A percentile compares a stretch with the other conserved stretches of the same genome.
Conservation (phyloP, 176 grass and related monocot genomes). For the Eremochloa ophiuroides region DNA sequence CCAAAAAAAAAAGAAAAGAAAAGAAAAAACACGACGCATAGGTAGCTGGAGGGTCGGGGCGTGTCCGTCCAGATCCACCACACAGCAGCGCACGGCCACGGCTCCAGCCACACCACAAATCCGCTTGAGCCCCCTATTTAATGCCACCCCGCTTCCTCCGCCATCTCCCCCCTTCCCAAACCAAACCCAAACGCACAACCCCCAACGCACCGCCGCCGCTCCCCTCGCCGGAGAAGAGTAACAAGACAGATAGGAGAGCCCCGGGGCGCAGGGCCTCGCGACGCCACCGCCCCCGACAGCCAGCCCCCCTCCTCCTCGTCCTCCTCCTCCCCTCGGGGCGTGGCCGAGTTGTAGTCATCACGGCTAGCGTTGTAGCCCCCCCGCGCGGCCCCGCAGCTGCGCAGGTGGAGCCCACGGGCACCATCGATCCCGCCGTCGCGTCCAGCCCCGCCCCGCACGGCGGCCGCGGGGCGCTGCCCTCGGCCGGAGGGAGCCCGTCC, state of each 20-base stretch:
- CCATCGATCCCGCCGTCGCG: conserved; percentile 25
- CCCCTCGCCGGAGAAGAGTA: conserved; percentile 18
- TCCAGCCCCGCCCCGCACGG: conserved; percentile 78
- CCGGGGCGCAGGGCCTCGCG: not conserved
- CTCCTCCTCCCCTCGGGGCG: not conserved
- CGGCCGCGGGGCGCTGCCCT: conserved; percentile 89
- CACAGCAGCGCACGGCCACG: not conserved
- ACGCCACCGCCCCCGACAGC: too few relatives aligned
- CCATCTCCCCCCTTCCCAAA: not conserved
- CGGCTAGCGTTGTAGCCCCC: conserved; percentile 82
- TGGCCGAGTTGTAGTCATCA: conserved; percentile 63
- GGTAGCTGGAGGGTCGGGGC: too few relatives aligned
- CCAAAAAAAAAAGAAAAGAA: too few relatives aligned
- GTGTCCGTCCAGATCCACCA: conserved; percentile 14
- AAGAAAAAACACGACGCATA: too few relatives aligned
- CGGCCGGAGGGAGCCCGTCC: conserved; percentile 86
- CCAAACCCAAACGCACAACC: not conserved
- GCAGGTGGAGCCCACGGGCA: conserved; percentile 63
- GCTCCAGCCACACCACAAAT: not conserved
- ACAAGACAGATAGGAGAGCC: not conserved
- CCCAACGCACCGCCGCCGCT: not conserved
- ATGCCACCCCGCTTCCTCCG: not conserved
- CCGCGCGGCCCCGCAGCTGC: conserved; percentile 73
- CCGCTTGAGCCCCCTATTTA: conserved; percentile 30
- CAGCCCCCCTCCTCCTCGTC: too few relatives aligned